A percentile compares a stretch with the other conserved stretches of the same genome.
Conservation (phyloP, 1,284 basidiomycete genomes). For the Puccinia horiana region DNA sequence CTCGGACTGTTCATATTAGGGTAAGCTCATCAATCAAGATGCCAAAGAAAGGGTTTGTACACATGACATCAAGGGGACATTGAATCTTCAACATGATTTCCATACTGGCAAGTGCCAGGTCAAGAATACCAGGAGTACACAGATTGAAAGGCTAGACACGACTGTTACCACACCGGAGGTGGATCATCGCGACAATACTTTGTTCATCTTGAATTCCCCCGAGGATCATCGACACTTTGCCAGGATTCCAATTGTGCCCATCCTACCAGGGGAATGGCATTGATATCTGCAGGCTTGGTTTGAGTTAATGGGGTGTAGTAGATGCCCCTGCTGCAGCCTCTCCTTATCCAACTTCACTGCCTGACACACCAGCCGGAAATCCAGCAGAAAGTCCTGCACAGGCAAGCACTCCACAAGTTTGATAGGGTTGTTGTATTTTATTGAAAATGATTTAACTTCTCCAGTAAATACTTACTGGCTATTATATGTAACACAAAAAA, state of each 20-base stretch:
- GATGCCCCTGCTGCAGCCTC: not conserved
- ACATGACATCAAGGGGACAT: not conserved
- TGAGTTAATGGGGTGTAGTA: not conserved
- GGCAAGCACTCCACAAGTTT: too few species aligned
- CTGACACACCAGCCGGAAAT: too few species aligned
- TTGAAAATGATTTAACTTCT: too few species aligned
- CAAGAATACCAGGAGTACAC: not conserved
- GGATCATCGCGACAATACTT: not conserved
- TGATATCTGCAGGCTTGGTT: not conserved
- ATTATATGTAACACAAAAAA: too few species aligned
- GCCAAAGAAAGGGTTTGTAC: not conserved
- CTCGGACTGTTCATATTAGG: not conserved
- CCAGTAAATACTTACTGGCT: too few species aligned
- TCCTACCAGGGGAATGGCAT: not conserved
- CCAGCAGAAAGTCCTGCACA: too few species aligned
- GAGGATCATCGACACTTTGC: not conserved
- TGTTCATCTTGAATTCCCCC: not conserved
- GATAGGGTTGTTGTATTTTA: too few species aligned
- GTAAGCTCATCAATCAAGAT: not conserved
- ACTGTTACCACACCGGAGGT: constrained; percentile 9
- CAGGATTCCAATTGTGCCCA: not conserved
- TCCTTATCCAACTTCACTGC: too few species aligned
- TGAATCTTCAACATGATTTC: constrained; percentile 5
- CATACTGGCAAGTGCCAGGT: not conserved
- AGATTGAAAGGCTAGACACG: not conserved